Conservation (phyloP, 2,329 filamentous ascomycete genomes). For the Elsinoe fawcettii region DNA sequence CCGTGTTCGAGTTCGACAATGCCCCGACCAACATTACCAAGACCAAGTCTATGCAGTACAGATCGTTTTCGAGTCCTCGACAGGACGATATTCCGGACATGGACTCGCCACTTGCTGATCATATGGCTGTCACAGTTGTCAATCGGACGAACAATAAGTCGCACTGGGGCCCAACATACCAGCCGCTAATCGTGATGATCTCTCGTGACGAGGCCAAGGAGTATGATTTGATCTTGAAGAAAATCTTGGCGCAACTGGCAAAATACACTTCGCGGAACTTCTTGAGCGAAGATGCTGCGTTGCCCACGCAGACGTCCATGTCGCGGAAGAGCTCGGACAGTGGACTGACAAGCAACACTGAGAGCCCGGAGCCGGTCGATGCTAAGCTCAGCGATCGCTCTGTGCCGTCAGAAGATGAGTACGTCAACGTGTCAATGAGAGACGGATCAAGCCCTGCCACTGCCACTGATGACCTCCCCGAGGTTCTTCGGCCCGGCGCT, state of each 20-base stretch:
- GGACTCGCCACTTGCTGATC: slow-evolving; percentile 56
- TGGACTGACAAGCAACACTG: slow-evolving; percentile 21
- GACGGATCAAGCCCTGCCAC: slow-evolving; percentile 34
- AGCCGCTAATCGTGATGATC: slow-evolving; percentile 62
- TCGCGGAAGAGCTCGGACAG: slow-evolving; percentile 14
- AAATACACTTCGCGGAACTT: slow-evolving; percentile 55
- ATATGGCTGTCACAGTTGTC: slow-evolving; percentile 62
- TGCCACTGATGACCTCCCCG: slow-evolving; percentile 33
- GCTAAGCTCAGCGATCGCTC: slow-evolving; percentile 67
- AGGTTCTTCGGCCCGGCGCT: slow-evolving; percentile 46
- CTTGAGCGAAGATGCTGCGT: slow-evolving; percentile 34
- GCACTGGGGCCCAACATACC: neutral
- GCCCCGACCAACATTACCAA: slow-evolving; percentile 63
- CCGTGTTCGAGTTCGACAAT: slow-evolving; percentile 69
- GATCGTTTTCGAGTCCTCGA: slow-evolving; percentile 17
- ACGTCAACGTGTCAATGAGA: slow-evolving; percentile 84
- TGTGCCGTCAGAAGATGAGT: slow-evolving; percentile 78
- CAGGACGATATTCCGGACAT: slow-evolving; percentile 45
- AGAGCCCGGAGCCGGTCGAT: slow-evolving; percentile 21
- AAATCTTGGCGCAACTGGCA: slow-evolving; percentile 67
- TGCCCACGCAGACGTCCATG: neutral
- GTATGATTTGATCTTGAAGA: slow-evolving; percentile 67
- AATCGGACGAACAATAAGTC: slow-evolving; percentile 20
- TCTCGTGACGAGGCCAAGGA: slow-evolving; percentile 62
- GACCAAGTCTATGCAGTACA: slow-evolving; percentile 16